Base-by-base conservation (phyloP, 2,329 filamentous ascomycete genomes). In the Xylaria sp. region DNA sequence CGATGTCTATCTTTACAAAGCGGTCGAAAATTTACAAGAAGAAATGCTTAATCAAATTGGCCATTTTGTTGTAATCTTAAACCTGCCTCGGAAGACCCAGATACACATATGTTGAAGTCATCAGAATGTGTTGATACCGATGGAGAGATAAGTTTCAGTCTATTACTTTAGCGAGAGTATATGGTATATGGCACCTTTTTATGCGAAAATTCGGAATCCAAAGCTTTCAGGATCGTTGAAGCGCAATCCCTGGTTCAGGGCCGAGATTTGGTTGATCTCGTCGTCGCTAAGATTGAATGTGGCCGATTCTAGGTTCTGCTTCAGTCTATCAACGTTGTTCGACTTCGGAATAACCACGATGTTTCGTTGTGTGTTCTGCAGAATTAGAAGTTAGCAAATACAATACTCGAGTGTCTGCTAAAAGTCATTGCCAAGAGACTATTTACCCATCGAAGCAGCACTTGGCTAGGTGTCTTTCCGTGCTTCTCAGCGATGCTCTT, bases 331-430 rank as follows among this genome's bases (percentile, higher is more conserved):
- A 67, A 83, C 83, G 74, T 84, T 84, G 78, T 88, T 89, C 67
- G 84, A 86, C 83, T 90, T 90, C 49, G 88, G 88, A 64, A 90
- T 90, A 62, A 90, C 87, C 20, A 87, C 86, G 62, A 90, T 81
- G 18, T 83, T 82, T 39, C 88, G 82, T 80, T 91, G 89, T 1
- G 90, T 91, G 23, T 88, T 70, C 68, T 70, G 7, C 25, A 10
- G 15, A 25, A 49, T 31, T 18, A 1, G 5, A 9, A 5, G 3
- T 64, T 43, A 64, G 60, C n/a, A 49, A 31, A 18, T 46, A 10
- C 4, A 9, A 41, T 18, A 4, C 25, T 41, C 12, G n/a, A 20
- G 12, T 1, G 10, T 25, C 36, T 41, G 6, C 28, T 3, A 25
- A 25, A 3, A 25, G 23, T 31, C n/a, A 20, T 20, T 4, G 7